These are phyloP conservation scores for Berkeleyomyces rouxiae DNA, from an alignment of 2,329 filamentous ascomycete species.

Conservation along the genomic window DNA sequence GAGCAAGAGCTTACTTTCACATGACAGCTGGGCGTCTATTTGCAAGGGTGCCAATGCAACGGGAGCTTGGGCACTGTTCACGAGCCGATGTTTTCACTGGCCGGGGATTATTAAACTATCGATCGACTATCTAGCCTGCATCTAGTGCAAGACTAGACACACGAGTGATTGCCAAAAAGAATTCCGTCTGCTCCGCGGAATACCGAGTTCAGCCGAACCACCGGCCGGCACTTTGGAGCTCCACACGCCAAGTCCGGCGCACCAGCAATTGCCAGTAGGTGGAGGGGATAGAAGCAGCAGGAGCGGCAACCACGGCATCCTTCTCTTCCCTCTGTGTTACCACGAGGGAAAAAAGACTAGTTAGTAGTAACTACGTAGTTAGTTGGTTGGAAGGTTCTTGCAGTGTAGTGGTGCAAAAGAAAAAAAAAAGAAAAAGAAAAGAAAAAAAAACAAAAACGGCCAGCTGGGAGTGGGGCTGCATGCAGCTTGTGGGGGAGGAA, in stretches of 20 bases:
- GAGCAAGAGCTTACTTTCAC: too few relatives aligned
- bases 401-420: neutral
- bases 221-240: neutral
- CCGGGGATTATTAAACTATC: too few relatives aligned
- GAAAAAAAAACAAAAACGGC: neutral
- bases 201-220: neutral
- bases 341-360: neutral
- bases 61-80: too few relatives aligned
- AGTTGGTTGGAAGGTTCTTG: neutral
- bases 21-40: too few relatives aligned
- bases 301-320: neutral
- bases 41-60: too few relatives aligned
- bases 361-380: neutral
- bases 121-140: too few relatives aligned
- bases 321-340: constrained; percentile 1
- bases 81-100: too few relatives aligned
- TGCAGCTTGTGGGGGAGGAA: neutral
- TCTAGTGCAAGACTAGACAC: too few relatives aligned
- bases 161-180: too few relatives aligned
- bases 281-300: neutral
- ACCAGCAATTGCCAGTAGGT: neutral
- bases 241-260: neutral
- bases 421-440: neutral
- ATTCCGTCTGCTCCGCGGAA: neutral
- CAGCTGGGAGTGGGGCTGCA: neutral